Conservation (phyloP, 2,329 filamentous ascomycete species). For the Leptographium galeiforme region DNA sequence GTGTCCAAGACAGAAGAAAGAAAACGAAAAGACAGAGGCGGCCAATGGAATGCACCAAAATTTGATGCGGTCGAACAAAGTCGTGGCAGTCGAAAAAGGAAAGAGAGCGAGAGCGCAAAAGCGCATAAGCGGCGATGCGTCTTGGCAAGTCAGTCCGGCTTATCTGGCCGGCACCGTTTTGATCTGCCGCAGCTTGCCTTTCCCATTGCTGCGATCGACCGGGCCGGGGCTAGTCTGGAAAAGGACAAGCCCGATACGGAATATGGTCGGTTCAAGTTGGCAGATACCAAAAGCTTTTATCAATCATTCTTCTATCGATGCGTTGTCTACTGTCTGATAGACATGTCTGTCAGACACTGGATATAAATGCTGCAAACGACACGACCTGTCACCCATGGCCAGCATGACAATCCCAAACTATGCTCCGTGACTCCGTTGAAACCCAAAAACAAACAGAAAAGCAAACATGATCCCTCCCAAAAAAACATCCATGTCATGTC, state of each 20-base stretch:
- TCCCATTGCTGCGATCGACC: not conserved
- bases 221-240: not conserved
- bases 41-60: not conserved
- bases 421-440: not conserved
- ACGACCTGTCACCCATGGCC: not conserved
- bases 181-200: too few species aligned
- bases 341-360: too few species aligned
- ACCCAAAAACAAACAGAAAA: not conserved
- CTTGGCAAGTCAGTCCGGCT: too few species aligned
- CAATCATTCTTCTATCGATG: not conserved
- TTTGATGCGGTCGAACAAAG: too few species aligned
- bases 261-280: too few species aligned
- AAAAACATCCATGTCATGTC: not conserved
- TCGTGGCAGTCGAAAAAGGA: too few species aligned
- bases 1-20: too few species aligned
- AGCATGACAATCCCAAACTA: not conserved
- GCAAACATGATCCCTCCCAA: not conserved
- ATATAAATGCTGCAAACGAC: not conserved
- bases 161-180: too few species aligned
- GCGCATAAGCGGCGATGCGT: too few species aligned
- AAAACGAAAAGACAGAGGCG: too few species aligned
- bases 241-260: not conserved
- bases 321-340: not conserved
- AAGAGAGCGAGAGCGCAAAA: too few species aligned
- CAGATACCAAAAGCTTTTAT: not conserved